Evolutionary conservation across 331 rosid genomes (phyloP).

Genomic region (Pyracantha coccinea): DNA sequence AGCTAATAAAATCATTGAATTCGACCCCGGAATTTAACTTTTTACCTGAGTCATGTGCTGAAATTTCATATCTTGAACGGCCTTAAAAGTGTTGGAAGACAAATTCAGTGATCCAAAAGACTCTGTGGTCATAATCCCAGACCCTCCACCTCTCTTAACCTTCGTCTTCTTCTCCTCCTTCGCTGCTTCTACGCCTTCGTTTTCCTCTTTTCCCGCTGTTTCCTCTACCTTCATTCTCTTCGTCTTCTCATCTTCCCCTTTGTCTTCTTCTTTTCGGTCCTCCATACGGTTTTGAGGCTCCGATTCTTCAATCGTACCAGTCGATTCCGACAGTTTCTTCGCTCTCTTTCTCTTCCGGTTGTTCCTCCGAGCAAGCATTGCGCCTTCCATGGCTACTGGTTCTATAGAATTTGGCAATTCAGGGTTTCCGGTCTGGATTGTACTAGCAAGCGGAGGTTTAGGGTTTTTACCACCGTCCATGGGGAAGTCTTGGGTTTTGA

Average conservation of each 20-base stretch:
- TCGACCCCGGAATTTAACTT: too few species aligned
- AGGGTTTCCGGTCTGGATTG: too few species aligned
- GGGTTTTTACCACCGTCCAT: too few species aligned
- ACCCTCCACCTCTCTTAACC: conserved; percentile 29
- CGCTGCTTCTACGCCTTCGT: not conserved
- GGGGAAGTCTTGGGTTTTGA: too few species aligned
- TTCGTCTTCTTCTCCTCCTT: conserved; percentile 19
- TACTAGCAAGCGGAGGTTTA: too few species aligned
- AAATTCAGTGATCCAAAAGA: conserved; percentile 48
- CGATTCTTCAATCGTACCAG: conserved; percentile 6
- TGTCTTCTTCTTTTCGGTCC: not conserved
- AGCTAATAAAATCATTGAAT: too few species aligned
- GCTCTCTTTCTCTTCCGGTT: conserved; percentile 39
- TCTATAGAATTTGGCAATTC: too few species aligned
- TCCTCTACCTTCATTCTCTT: too few species aligned
- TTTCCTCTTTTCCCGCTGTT: too few species aligned
- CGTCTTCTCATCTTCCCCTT: not conserved
- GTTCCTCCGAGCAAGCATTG: conserved; percentile 6
- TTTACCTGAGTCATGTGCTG: conserved; percentile 76
- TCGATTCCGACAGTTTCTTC: conserved; percentile 11
- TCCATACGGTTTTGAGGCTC: not conserved
- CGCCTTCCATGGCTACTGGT: conserved; percentile 32
- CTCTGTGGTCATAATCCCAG: conserved; percentile 64
- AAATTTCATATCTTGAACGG: conserved; percentile 61
- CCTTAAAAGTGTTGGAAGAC: conserved; percentile 47